phyloP scores from a whole-genome alignment of 306 rosid genomes.

The Trifolium pratense region DNA sequence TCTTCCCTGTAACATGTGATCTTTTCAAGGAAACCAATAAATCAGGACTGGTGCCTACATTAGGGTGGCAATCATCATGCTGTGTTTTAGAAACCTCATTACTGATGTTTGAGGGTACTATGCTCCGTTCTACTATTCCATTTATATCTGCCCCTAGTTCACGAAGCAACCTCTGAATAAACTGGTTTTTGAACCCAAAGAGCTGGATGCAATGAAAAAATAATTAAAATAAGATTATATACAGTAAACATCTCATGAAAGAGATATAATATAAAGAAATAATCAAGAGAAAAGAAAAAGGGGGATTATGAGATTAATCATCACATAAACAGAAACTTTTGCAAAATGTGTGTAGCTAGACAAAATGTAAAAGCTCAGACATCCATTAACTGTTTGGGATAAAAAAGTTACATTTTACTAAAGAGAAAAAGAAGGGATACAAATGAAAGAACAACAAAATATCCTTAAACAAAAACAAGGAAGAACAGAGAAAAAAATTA shows the following conservation, averaged over 20 bases:
- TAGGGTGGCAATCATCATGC: slow-evolving; percentile 36
- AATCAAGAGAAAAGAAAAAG: background rate
- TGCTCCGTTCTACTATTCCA: slow-evolving; percentile 56
- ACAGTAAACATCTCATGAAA: slow-evolving; percentile 23
- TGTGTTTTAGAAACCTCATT: slow-evolving; percentile 47
- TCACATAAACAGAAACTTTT: slow-evolving; percentile 17
- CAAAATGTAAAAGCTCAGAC: slow-evolving; percentile 8
- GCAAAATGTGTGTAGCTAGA: slow-evolving; percentile 28
- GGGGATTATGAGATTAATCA: slow-evolving; percentile 31
- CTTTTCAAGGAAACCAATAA: slow-evolving; percentile 43
- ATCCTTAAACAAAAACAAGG: slow-evolving; percentile 2
- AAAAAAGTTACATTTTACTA: slow-evolving; percentile 24
- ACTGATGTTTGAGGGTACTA: slow-evolving; percentile 46
- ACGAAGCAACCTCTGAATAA: slow-evolving; percentile 77
- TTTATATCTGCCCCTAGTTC: slow-evolving; percentile 69
- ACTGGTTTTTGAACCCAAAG: slow-evolving; percentile 85
- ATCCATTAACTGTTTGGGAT: slow-evolving; percentile 15
- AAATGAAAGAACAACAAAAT: slow-evolving; percentile 20
- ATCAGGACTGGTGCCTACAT: slow-evolving; percentile 48
- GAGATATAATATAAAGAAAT: slow-evolving; percentile 1
- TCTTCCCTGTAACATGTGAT: slow-evolving; percentile 57
- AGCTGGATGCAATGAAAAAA: slow-evolving; percentile 57
- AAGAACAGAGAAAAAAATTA: slow-evolving; percentile 8
- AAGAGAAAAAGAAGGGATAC: slow-evolving; percentile 3
- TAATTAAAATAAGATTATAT: slow-evolving; percentile 32